A percentile compares a stretch with the other conserved stretches of the same genome.
Evolutionary conservation across 2,329 filamentous ascomycete genomes (phyloP).

Genomic region (Epicoccum sorghinum): DNA sequence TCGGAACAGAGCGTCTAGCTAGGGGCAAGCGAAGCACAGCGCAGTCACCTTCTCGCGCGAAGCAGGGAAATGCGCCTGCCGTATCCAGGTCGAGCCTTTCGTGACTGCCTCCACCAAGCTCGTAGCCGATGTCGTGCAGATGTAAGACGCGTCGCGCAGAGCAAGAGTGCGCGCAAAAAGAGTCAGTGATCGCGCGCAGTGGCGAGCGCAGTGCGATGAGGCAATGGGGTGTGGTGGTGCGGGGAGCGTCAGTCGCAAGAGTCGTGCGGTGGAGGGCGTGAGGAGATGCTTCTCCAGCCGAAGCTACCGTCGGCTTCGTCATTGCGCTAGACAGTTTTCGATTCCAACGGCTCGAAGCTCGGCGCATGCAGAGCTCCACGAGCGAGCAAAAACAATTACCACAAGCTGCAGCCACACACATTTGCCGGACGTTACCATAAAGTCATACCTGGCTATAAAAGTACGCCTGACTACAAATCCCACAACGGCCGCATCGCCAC

Average conservation of each 20-base stretch:
- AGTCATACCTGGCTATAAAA: neutral
- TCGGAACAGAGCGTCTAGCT: slow-evolving; percentile 34
- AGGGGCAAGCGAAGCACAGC: slow-evolving; percentile 27
- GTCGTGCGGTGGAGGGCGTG: slow-evolving; percentile 42
- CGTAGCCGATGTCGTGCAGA: slow-evolving; percentile 21
- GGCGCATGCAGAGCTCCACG: neutral
- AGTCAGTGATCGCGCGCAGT: slow-evolving; percentile 16
- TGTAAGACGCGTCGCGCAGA: slow-evolving; percentile 16
- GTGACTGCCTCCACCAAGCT: slow-evolving; percentile 23
- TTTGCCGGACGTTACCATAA: neutral
- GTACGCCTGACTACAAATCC: neutral
- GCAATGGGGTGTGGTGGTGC: slow-evolving; percentile 21
- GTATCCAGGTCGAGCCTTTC: slow-evolving; percentile 27
- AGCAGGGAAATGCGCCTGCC: slow-evolving; percentile 29
- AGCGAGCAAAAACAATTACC: too few relatives aligned
- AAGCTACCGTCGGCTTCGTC: slow-evolving; percentile 14
- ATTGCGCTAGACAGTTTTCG: slow-evolving; percentile 19
- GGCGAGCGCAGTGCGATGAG: slow-evolving; percentile 15
- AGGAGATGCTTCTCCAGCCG: slow-evolving; percentile 30
- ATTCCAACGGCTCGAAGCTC: neutral
- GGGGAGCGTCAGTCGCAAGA: slow-evolving; percentile 24
- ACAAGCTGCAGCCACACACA: neutral
- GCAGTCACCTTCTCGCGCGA: slow-evolving; percentile 23
- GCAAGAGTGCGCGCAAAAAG: slow-evolving; percentile 1
- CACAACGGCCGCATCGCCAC: neutral